Evolutionary conservation across 805 yeast species (phyloP), one percentile per base, ranked within the genome.

Genomic region (Zygoascus biomembranicola): DNA sequence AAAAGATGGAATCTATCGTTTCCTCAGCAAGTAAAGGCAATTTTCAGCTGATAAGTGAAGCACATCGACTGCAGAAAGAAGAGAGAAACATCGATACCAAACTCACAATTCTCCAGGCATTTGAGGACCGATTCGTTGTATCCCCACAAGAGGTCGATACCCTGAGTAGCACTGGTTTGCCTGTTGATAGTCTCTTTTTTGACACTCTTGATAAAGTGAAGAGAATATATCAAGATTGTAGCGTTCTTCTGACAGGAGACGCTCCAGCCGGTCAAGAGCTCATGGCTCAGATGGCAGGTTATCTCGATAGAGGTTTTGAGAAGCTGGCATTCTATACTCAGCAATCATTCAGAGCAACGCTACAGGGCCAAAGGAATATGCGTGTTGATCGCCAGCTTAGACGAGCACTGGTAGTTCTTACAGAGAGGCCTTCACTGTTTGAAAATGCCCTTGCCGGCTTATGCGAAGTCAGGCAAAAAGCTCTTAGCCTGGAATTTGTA

Each of bases 131-230:
- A 53, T 88, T 86, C 63, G 79, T 90, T 0, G 66, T 92, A 45
- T 77, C 77, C 45, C 90, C 84, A 56, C 78, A 80, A 53, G 97
- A 92, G 59, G 83, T 81, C 46, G 85, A 79, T 60, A 67, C 77
- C 6, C 69, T 90, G 47, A 61, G 59, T 28, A 61, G 60, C 28
- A 52, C 62, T 63, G 71, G 52, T 53, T 64, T 16, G 56, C 62
- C 61, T 9, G 59, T 77, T 9, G 69, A 73, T 42, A 71, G 74
- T 1, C 81, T 77, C 50, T 89, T 85, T 63, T 87, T 88, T 60
- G 64, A 62, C 2, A 77, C 80, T 1, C 70, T 90, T 35, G 68
- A 72, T 13, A 83, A 82, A 61, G 84, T 87, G 8, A 81, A 85
- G 59, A 62, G 65, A 39, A 84, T 90, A 31, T 82, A 83, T 63